Percentiles rank a stretch among this genome's conserved stretches.
phyloP scores from a whole-genome alignment of 2,329 filamentous ascomycete species.

The Phialemonium atrogriseum region DNA sequence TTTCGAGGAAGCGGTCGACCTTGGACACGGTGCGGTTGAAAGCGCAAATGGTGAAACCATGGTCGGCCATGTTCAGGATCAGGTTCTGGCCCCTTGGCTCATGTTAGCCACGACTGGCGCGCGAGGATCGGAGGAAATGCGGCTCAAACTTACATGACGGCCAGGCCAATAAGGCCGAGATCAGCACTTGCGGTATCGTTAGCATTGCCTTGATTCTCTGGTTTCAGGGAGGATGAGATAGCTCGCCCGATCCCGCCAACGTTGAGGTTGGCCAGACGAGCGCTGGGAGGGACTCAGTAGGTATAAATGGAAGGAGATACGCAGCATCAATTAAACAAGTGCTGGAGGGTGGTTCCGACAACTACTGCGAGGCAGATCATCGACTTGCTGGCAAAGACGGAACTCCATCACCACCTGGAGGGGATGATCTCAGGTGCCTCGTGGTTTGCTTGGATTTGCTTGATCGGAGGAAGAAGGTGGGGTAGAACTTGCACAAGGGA shows the following conservation, averaged over 20 bases:
- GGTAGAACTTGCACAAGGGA: constrained; percentile 21
- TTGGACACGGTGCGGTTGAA: constrained; percentile 99
- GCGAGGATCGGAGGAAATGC: constrained; percentile 2
- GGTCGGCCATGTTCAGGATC: constrained; percentile 82
- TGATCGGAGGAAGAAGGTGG: constrained; percentile 18
- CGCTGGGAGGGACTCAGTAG: constrained; percentile 44
- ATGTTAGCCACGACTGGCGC: constrained; percentile 8
- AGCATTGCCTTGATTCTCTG: constrained; percentile 37
- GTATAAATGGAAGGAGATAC: constrained; percentile 12
- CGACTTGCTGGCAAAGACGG: no score
- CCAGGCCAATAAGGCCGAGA: constrained; percentile 87
- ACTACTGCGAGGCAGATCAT: no score
- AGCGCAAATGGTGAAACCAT: constrained; percentile 93
- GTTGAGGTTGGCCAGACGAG: constrained; percentile 66
- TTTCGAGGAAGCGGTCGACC: constrained; percentile 88
- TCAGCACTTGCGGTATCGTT: constrained; percentile 61
- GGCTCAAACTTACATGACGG: constrained; percentile 62
- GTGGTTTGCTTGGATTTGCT: no score
- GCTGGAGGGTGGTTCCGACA: no score
- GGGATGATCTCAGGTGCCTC: no score
- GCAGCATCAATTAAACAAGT: no score
- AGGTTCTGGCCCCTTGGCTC: constrained; percentile 64
- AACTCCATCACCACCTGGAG: no score
- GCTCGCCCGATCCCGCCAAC: constrained; percentile 51
- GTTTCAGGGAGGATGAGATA: constrained; percentile 18